Conservation (phyloP, 106 monocot genomes). For the Xerophyta viscosa region DNA sequence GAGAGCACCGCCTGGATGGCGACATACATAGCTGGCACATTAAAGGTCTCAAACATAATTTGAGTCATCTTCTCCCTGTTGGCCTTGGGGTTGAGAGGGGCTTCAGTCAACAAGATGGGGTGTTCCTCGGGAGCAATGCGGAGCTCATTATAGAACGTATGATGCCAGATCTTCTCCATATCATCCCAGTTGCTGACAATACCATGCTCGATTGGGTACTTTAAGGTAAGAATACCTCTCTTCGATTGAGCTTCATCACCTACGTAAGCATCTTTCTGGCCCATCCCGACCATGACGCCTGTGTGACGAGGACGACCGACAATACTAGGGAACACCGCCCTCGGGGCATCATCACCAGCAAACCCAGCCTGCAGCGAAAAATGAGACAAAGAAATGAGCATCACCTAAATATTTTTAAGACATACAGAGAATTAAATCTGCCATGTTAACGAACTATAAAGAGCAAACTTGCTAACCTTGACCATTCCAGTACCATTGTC, state of each 20-base stretch:
- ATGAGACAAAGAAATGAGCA: too few relatives aligned
- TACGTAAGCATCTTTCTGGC: slow-evolving; percentile 27
- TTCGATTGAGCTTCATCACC: slow-evolving; percentile 27
- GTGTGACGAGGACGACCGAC: slow-evolving; percentile 27
- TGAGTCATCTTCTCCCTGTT: slow-evolving; percentile 31
- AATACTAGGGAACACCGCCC: slow-evolving; percentile 27
- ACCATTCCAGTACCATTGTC: slow-evolving; percentile 20
- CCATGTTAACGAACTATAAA: neutral
- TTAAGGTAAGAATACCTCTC: slow-evolving; percentile 27
- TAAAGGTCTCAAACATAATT: slow-evolving; percentile 30
- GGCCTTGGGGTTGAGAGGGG: slow-evolving; percentile 29
- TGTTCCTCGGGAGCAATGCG: slow-evolving; percentile 29
- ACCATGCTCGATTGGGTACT: slow-evolving; percentile 22
- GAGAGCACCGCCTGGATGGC: slow-evolving; percentile 24
- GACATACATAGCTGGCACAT: slow-evolving; percentile 30
- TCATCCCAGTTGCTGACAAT: slow-evolving; percentile 30
- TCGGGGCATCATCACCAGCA: slow-evolving; percentile 30
- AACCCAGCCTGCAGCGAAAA: slow-evolving; percentile 18
- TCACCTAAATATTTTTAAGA: neutral
- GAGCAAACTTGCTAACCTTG: slow-evolving; percentile 1
- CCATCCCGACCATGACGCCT: slow-evolving; percentile 29
- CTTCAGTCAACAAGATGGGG: slow-evolving; percentile 22
- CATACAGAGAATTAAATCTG: neutral
- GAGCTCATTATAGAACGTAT: slow-evolving; percentile 25
- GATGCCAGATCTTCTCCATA: slow-evolving; percentile 32